Percentiles rank a stretch among this genome's conserved stretches.
Evolutionary conservation across 768 basidiomycete species (phyloP).

Genomic region (Tylopilus sp.): DNA sequence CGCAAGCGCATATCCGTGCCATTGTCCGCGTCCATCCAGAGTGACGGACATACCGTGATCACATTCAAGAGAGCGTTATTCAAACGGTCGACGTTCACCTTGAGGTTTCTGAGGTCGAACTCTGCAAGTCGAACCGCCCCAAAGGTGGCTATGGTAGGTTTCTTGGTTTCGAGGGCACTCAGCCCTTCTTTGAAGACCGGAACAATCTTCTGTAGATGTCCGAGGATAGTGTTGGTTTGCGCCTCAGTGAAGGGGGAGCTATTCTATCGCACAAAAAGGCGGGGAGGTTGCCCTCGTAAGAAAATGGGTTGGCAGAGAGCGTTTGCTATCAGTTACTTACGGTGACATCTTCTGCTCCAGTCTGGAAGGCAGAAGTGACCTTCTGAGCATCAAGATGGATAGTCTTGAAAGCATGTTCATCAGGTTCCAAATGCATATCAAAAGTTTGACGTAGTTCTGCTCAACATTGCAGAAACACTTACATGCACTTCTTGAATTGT

Average conservation of each 20-base stretch:
- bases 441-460: neutral
- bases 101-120: neutral
- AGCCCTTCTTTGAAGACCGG: neutral
- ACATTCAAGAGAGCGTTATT: no score
- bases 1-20: neutral
- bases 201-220: rapidly evolving
- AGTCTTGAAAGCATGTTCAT: neutral
- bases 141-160: rapidly evolving
- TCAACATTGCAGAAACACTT: neutral
- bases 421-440: neutral
- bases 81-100: neutral
- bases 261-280: neutral
- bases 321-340: neutral
- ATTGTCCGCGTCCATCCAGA: neutral
- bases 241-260: neutral
- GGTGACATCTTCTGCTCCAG: neutral
- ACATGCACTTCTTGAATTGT: rapidly evolving
- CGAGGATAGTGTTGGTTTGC: neutral
- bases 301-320: neutral
- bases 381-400: rapidly evolving
- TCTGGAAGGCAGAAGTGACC: rapidly evolving
- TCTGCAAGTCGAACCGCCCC: rapidly evolving
- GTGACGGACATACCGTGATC: conserved; percentile 3
- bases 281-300: neutral
- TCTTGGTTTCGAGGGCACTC: neutral